phyloP scores from a whole-genome alignment of 139 green algal species.

The Bryopsis sp. region DNA sequence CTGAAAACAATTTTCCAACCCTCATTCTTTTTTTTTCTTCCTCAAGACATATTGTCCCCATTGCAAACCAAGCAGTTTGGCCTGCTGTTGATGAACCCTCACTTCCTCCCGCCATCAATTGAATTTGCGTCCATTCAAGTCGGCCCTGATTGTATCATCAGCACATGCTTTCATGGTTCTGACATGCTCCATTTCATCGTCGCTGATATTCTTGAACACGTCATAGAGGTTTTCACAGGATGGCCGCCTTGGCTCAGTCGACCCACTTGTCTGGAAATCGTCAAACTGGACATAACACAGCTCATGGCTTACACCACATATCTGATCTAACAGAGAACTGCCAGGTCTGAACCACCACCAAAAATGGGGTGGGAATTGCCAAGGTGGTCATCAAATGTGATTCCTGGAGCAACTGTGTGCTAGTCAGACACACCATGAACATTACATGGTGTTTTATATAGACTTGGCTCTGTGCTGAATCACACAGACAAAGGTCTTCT shows the following conservation, averaged over 20 bases:
- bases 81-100: too few relatives aligned
- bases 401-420: not conserved
- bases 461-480: too few relatives aligned
- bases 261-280: constrained; percentile 25
- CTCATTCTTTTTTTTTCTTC: too few relatives aligned
- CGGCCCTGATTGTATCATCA: constrained; percentile 29
- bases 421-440: not conserved
- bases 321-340: constrained; percentile 17
- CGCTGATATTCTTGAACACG: constrained; percentile 82
- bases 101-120: too few relatives aligned
- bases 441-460: too few relatives aligned
- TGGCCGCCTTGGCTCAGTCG: constrained; percentile 22
- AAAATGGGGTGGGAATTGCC: not conserved
- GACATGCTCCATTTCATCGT: constrained; percentile 89
- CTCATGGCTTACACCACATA: not conserved
- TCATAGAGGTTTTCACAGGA: constrained; percentile 60
- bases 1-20: too few relatives aligned
- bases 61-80: too few relatives aligned
- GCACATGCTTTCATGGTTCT: constrained; percentile 87
- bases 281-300: constrained; percentile 15
- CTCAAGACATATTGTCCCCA: too few relatives aligned
- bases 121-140: too few relatives aligned
- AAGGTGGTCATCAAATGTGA: too few relatives aligned
- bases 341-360: not conserved
- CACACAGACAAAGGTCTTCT: too few relatives aligned